Base-by-base conservation (phyloP, 768 basidiomycete species). In the Suillus lakei region DNA sequence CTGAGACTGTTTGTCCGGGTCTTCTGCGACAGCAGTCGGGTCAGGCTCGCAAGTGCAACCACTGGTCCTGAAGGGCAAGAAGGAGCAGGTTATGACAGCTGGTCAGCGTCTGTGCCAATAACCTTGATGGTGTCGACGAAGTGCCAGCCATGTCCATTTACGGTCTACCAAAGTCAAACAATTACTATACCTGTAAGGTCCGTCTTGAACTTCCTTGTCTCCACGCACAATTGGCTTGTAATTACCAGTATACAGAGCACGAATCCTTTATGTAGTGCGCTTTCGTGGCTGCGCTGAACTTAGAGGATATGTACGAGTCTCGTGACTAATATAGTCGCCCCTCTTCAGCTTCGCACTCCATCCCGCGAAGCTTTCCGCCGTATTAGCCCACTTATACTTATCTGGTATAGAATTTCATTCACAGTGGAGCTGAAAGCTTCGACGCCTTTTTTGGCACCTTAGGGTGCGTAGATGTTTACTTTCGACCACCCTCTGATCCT, bases 401-500 rank as follows among this genome's bases (percentile, higher is more conserved):
- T 32, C 32, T 6, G 36, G 36, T 36, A 10, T 8, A 36, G 36
- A 36, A 36, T 36, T 36, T 10, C 8, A 36, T 36, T 36, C 36
- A 10, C 36, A 36, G 36, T 36, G 9, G 8, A 36, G 36, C 36
- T 36, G 5, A 36, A 32, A 36, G 8, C 36, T 36, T 36, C 36
- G 36, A 82, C 84, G 1, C 81, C 78, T 26, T 73, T 69, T 38
- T 80, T 83, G 3, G 83, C 81, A 7, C 81, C 81, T 8, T 79
- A 75, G 2, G 89, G 88, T 9, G 85, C 75, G 64, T 89, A 90
- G 21, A 91, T 81, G 71, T 90, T 88, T 21, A 89, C 77, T 56
- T 89, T 88, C 39, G 90, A 74, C 67, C 88, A 90, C 90, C 88
- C 74, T 90, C 88, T 51, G 83, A 85, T 12, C 89, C 89, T 18